These are phyloP conservation scores for Rhizopogon rudus DNA, from an alignment of 768 basidiomycete genomes.

Conservation along the genomic window DNA sequence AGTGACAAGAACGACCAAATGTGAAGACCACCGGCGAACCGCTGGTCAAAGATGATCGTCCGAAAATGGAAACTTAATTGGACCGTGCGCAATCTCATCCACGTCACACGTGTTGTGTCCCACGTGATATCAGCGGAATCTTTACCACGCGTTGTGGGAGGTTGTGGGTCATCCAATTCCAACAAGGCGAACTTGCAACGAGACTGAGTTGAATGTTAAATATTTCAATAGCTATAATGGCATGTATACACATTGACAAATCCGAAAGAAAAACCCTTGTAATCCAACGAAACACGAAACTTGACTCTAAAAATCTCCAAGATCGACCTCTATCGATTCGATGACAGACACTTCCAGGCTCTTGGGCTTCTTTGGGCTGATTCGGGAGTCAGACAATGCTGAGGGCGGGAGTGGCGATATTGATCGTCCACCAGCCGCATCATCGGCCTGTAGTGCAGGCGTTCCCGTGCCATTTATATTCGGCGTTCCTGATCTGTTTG, in stretches of 20 bases:
- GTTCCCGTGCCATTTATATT: slow-evolving; percentile 43
- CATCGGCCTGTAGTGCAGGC: slow-evolving; percentile 30
- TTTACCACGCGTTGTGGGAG: too few relatives aligned
- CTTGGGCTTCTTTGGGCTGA: slow-evolving; percentile 29
- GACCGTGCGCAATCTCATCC: slow-evolving; percentile 4
- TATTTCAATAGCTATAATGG: neutral
- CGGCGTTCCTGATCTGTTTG: slow-evolving; percentile 36
- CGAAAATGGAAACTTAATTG: neutral
- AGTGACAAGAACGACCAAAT: neutral
- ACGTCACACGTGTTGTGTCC: neutral
- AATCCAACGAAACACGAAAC: slow-evolving; percentile 3
- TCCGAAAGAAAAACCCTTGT: neutral
- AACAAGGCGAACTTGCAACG: too few relatives aligned
- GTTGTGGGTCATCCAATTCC: too few relatives aligned
- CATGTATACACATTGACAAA: neutral
- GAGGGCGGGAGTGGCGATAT: slow-evolving; percentile 30
- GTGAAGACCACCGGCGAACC: neutral
- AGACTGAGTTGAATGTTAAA: too few relatives aligned
- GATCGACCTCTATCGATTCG: slow-evolving; percentile 67
- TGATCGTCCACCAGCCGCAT: slow-evolving; percentile 24
- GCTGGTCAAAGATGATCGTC: slow-evolving; percentile 3
- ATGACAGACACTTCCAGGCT: slow-evolving; percentile 54
- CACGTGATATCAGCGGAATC: neutral
- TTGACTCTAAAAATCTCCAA: slow-evolving; percentile 64
- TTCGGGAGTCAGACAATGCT: slow-evolving; percentile 18